Conservation (phyloP, 2,329 filamentous ascomycete genomes). For the Graphilbum fragrans region DNA sequence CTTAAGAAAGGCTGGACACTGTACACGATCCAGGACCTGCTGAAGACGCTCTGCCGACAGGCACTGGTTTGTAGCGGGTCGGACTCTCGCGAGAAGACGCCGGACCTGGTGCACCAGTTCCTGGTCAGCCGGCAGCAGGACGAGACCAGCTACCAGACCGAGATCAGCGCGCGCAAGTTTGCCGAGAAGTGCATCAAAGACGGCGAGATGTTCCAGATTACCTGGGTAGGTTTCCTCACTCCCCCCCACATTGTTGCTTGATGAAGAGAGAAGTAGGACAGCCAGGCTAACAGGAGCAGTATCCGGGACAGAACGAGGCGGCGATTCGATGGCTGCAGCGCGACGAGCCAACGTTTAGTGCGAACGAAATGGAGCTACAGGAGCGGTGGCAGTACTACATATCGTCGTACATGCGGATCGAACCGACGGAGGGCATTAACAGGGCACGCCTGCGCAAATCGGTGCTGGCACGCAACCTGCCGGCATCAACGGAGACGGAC, state of each 20-base stretch:
- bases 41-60: conserved; percentile 69
- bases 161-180: conserved; percentile 82
- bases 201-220: conserved; percentile 78
- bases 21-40: conserved; percentile 83
- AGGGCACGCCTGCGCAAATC: conserved; percentile 53
- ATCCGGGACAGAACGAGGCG: conserved; percentile 55
- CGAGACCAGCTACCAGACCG: conserved; percentile 78
- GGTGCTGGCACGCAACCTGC: conserved; percentile 60
- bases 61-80: conserved; percentile 72
- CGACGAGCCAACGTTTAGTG: conserved; percentile 68
- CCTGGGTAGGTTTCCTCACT: conserved; percentile 66
- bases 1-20: conserved; percentile 83
- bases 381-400: conserved; percentile 93
- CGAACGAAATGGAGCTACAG: conserved; percentile 74
- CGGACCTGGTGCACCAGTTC: conserved; percentile 81
- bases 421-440: conserved; percentile 72
- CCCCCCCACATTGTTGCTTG: no score
- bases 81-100: conserved; percentile 86
- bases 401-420: conserved; percentile 77
- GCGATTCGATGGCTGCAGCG: conserved; percentile 59
- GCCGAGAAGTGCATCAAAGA: conserved; percentile 91
- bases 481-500: conserved; percentile 46
- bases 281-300: conserved; percentile 32
- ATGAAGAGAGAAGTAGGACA: no score
- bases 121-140: conserved; percentile 69